A percentile compares a stretch with the other conserved stretches of the same genome.
phyloP scores from a whole-genome alignment of 192 early-diverging fungal genomes.

The Coemansia sp. region DNA sequence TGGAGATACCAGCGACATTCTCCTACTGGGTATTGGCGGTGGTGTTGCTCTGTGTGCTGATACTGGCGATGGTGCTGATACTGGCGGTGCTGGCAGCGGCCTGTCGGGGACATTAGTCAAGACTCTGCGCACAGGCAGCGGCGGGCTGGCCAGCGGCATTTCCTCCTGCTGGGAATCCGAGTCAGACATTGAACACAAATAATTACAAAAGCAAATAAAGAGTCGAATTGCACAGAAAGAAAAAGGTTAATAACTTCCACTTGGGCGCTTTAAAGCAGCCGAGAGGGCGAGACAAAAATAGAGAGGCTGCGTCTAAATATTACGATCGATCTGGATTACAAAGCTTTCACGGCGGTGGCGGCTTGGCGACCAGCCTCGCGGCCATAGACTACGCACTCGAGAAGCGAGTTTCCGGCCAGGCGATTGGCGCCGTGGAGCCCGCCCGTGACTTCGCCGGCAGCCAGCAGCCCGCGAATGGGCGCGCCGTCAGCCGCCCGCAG shows the following conservation, averaged over 20 bases:
- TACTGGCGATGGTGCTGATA: background rate
- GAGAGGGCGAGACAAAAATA: background rate
- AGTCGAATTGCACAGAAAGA: background rate
- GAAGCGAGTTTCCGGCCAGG: slow-evolving; percentile 88
- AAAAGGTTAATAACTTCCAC: background rate
- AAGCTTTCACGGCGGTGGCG: slow-evolving; percentile 7
- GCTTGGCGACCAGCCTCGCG: slow-evolving; percentile 76
- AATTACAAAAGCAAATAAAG: background rate
- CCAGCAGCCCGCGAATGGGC: slow-evolving; percentile 80
- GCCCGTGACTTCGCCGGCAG: slow-evolving; percentile 91
- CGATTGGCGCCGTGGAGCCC: slow-evolving; percentile 97
- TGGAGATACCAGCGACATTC: background rate
- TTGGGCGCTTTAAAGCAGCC: too few relatives aligned
- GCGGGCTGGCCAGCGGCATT: background rate
- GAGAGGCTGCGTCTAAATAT: background rate
- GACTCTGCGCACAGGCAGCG: background rate
- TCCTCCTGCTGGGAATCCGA: background rate
- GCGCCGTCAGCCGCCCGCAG: slow-evolving; percentile 46
- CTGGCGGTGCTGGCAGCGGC: slow-evolving; percentile 7
- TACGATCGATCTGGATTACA: background rate
- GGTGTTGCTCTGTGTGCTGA: background rate
- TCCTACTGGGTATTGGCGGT: background rate
- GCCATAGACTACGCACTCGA: slow-evolving; percentile 95
- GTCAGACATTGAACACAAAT: background rate
- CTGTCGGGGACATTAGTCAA: slow-evolving; percentile 12